Evolutionary conservation across 2,329 filamentous ascomycete species (phyloP).

Genomic region (Epichloe sylvatica): DNA sequence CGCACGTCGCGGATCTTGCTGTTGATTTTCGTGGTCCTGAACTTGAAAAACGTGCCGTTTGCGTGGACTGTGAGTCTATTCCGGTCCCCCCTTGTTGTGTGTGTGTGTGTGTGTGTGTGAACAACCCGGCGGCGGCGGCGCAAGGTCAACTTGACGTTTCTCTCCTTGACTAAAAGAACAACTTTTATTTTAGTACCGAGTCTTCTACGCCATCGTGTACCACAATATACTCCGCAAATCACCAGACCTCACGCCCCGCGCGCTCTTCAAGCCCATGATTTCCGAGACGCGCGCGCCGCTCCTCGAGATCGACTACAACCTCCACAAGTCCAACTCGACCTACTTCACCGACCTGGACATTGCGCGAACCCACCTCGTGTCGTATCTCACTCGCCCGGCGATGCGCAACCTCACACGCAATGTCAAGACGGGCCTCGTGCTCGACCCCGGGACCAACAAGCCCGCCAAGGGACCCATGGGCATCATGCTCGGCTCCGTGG

Average conservation of each 20-base stretch:
- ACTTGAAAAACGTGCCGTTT: constrained; percentile 62
- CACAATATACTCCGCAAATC: constrained; percentile 38
- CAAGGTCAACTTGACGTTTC: neutral
- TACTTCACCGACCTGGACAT: constrained; percentile 83
- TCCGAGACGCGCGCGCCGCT: constrained; percentile 52
- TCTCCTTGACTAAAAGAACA: neutral
- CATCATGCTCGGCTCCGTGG: constrained; percentile 59
- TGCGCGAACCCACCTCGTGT: constrained; percentile 66
- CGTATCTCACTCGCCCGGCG: constrained; percentile 45
- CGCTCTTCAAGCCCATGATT: constrained; percentile 60
- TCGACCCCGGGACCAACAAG: constrained; percentile 31
- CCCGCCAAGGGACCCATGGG: constrained; percentile 40
- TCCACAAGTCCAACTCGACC: constrained; percentile 72
- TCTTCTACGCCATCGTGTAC: constrained; percentile 42
- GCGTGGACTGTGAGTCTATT: constrained; percentile 54
- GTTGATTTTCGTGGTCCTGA: constrained; percentile 43
- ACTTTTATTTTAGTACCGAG: constrained; percentile 31
- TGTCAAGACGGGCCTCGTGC: constrained; percentile 25
- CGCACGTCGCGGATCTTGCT: constrained; percentile 38
- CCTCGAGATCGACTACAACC: constrained; percentile 74
- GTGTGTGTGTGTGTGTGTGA: neutral
- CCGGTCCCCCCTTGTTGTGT: neutral
- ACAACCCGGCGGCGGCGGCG: too few relatives aligned
- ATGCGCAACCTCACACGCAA: constrained; percentile 9
- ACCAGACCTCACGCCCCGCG: constrained; percentile 39